Evolutionary conservation across 768 basidiomycete genomes (phyloP).

Genomic region (Mycena belliarum): DNA sequence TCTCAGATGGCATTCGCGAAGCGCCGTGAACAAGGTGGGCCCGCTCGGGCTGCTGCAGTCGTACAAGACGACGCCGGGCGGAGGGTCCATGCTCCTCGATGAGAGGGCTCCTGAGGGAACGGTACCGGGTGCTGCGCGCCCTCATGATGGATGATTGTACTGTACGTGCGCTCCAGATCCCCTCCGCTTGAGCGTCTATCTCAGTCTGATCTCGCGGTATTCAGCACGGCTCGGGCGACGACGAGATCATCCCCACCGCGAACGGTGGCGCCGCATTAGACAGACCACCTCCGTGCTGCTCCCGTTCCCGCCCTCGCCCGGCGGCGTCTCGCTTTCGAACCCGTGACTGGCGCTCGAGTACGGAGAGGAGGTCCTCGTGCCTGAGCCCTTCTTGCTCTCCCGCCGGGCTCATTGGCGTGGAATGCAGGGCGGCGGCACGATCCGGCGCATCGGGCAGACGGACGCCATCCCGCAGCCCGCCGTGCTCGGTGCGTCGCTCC

Average conservation of each 20-base stretch:
- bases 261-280: slow-evolving; percentile 11
- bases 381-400: too few relatives aligned
- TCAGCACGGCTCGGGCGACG: slow-evolving; percentile 45
- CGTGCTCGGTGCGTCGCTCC: too few relatives aligned
- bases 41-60: slow-evolving; percentile 34
- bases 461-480: too few relatives aligned
- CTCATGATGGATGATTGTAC: too few relatives aligned
- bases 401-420: too few relatives aligned
- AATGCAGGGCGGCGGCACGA: slow-evolving; percentile 48
- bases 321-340: slow-evolving; percentile 41
- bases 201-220: too few relatives aligned
- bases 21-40: slow-evolving; percentile 41
- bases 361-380: slow-evolving; percentile 41
- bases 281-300: slow-evolving; percentile 30
- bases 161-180: too few relatives aligned
- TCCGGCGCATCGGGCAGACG: slow-evolving; percentile 42
- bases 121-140: slow-evolving; percentile 36
- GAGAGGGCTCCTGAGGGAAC: slow-evolving; percentile 35
- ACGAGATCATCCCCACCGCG: slow-evolving; percentile 36
- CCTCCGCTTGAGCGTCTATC: too few relatives aligned
- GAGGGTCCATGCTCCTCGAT: slow-evolving; percentile 34
- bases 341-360: slow-evolving; percentile 44
- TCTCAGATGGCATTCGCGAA: slow-evolving; percentile 22
- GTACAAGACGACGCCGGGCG: slow-evolving; percentile 36
- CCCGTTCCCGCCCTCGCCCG: slow-evolving; percentile 38